These are phyloP conservation scores for Pichia sp. DNA, from an alignment of 1,139 yeast genomes.

Conservation along the genomic window DNA sequence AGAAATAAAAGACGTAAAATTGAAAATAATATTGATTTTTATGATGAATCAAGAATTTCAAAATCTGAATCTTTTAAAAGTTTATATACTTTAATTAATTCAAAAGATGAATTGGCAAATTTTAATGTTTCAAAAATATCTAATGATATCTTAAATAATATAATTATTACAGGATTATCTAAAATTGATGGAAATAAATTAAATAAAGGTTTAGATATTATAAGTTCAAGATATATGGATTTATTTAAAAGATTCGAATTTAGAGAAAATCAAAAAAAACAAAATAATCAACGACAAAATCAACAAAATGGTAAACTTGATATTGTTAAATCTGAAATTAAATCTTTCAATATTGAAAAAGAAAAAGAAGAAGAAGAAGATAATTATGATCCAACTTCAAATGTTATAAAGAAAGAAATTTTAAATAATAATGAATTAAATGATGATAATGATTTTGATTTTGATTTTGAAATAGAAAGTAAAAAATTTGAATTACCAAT, in stretches of 20 bases:
- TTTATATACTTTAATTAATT: slow-evolving; percentile 57
- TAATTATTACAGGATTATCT: slow-evolving; percentile 59
- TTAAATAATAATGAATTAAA: slow-evolving; percentile 16
- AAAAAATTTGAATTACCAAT: slow-evolving; percentile 53
- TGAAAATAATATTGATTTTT: slow-evolving; percentile 20
- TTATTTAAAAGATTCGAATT: slow-evolving; percentile 5
- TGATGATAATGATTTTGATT: slow-evolving; percentile 37
- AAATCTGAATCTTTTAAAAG: slow-evolving; percentile 35
- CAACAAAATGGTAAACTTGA: background rate
- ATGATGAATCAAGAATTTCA: slow-evolving; percentile 35
- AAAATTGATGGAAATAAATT: slow-evolving; percentile 49
- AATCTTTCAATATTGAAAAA: no score
- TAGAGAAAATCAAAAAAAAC: background rate
- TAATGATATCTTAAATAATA: slow-evolving; percentile 53
- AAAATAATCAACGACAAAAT: background rate
- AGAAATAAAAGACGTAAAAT: slow-evolving; percentile 26
- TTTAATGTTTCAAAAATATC: slow-evolving; percentile 71
- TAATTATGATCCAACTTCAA: slow-evolving; percentile 19
- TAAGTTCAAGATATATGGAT: slow-evolving; percentile 45
- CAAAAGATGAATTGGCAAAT: slow-evolving; percentile 47
- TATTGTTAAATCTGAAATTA: background rate
- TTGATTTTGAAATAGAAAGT: slow-evolving; percentile 35
- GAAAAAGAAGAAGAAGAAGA: slow-evolving; percentile 28
- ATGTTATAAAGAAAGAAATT: slow-evolving; percentile 15
- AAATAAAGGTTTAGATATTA: slow-evolving; percentile 62